Base-by-base conservation (phyloP, 352 stramenopile genomes). In the Globisporangium paddicum region DNA sequence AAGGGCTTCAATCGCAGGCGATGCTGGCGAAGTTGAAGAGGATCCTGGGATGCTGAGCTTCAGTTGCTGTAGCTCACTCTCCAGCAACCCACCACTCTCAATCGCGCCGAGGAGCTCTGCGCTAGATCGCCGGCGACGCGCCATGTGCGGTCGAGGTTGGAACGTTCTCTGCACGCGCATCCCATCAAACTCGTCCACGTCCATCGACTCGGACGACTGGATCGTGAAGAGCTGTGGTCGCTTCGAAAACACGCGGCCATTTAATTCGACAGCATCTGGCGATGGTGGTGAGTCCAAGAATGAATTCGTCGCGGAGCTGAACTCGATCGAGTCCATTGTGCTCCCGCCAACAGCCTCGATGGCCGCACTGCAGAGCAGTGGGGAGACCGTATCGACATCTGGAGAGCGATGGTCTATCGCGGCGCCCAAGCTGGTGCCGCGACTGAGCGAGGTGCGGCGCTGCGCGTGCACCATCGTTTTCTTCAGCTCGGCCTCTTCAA, bases 91-190 rank as follows among this genome's bases (percentile, higher is more conserved):
- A 2, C 77, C 73, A 45, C 67, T 81, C 63, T 88, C 79, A 30
- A 89, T 86, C 28, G 79, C 75, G 13, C 72, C 77, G 0, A 90
- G 48, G 1, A 94, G 62, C 63, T 94, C 84, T 5, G 66, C 68
- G 26, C 82, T 94, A 3, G 73, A 89, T 16, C 81, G 79, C 14
- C 82, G 71, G 44, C 62, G 76, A n/a, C 56, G 66, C 57, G 63
- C 60, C 45, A 45, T 73, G 34, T 50, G 50, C 18, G 41, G 55
- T 28, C 40, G 38, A 13, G 37, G 16, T 26, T 5, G 50, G 25
- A 63, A 66, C 28, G 50, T n/a, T 16, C 45, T 34, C 9, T 67
- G 63, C 25, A 54, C 5, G 34, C 53, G 28, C 2, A 42, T 56
- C 5, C 26, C 50, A 19, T 54, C 41, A 14, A 62, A 23, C 13